Evolutionary conservation across 2,329 filamentous ascomycete genomes (phyloP), one percentile per base, ranked within the genome.

Genomic region (Aspergillus tamarii): DNA sequence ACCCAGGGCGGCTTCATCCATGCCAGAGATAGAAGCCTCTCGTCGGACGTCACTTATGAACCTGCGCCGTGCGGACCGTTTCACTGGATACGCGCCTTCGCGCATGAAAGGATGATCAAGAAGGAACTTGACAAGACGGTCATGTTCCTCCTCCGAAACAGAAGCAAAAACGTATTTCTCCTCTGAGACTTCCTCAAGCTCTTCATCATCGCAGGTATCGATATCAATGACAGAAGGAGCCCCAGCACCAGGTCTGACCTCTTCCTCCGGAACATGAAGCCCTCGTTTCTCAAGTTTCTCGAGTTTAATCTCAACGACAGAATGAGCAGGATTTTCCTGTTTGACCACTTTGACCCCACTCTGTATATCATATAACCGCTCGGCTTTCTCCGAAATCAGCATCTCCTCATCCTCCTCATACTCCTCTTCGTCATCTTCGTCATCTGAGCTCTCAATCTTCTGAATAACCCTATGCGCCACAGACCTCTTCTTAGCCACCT

Each of bases 1-100:
- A 43, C 62, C 57, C 4, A 70, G 43, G 2, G 46, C 41, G 2
- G n/a, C 28, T 21, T 64, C 46, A 28, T 69, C 34, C 56, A 74
- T 66, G 6, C 71, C 72, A 21, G 58, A 46, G 1, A 59, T 43
- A 2, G 23, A 9, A 10, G 71, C 70, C 46, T 69, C 55, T 1
- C 43, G 41, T 10, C 64, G 64, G 5, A 76, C n/a, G 21, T 73
- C 66, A 0, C 21, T 21, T 7, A 64, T 55, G 16, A 75, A 76
- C 8, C 53, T 61, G 7, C 58, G 58, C 21, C 72, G 64, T 19
- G 59, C 65, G n/a, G 67, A 68, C 5, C 63, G 65, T 9, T 30
- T 23, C 1, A 71, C 69, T 10, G 69, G 66, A 34, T 68, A 66
- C n/a, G 60, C 57, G 4, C 46, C 46, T 19, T 60, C 43, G 1